Evolutionary conservation across 2,329 filamentous ascomycete species (phyloP).

Genomic region (Aspergillus texensis): DNA sequence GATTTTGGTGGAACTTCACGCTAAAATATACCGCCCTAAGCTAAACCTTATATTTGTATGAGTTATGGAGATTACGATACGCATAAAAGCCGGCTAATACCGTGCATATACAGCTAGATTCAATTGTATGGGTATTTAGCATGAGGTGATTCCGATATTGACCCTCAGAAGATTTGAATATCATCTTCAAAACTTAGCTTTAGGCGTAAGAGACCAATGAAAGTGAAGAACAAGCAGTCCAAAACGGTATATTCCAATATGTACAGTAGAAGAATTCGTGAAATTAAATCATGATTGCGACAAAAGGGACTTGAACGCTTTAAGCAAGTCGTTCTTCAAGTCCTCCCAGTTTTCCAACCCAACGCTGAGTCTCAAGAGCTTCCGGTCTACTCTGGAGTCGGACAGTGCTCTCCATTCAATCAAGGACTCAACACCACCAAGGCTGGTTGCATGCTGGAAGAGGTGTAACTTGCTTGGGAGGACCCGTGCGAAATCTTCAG

Average conservation of each 20-base stretch:
- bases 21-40: neutral
- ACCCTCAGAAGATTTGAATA: neutral
- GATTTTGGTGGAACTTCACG: neutral
- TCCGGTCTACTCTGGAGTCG: slow-evolving; percentile 70
- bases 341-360: slow-evolving; percentile 87
- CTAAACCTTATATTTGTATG: neutral
- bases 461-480: slow-evolving; percentile 77
- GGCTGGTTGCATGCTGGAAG: slow-evolving; percentile 92
- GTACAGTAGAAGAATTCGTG: neutral
- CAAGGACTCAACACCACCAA: slow-evolving; percentile 91
- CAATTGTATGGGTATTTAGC: neutral
- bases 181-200: no score
- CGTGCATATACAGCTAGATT: neutral
- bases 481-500: slow-evolving; percentile 60
- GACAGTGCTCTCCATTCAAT: slow-evolving; percentile 95
- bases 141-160: neutral
- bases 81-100: neutral
- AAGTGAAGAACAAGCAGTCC: neutral
- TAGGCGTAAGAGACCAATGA: neutral
- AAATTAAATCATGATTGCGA: neutral
- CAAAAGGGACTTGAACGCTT: slow-evolving; percentile 56
- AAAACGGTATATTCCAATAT: neutral
- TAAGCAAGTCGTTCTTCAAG: slow-evolving; percentile 71
- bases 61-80: no score
- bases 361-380: slow-evolving; percentile 77